These are phyloP conservation scores for Pichia deserticola DNA, from an alignment of 805 yeast species.

Conservation along the genomic window DNA sequence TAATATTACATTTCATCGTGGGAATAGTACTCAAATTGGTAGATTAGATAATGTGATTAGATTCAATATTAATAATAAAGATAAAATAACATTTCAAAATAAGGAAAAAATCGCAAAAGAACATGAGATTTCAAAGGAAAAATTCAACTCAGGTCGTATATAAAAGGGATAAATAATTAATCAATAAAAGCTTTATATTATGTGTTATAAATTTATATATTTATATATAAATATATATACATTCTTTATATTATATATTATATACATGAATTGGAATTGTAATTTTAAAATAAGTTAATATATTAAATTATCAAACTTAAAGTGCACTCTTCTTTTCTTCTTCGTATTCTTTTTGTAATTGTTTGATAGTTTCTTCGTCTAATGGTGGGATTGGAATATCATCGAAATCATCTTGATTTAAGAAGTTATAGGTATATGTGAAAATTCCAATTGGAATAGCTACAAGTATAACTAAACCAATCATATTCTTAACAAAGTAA, in stretches of 20 bases:
- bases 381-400: slow-evolving; percentile 95
- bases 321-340: slow-evolving; percentile 25
- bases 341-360: slow-evolving; percentile 68
- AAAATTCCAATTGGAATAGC: slow-evolving; percentile 68
- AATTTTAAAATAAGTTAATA: not conserved
- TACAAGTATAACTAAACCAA: slow-evolving; percentile 49
- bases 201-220: too few species aligned
- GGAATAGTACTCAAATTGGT: slow-evolving; percentile 1
- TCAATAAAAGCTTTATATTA: too few species aligned
- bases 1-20: slow-evolving; percentile 3
- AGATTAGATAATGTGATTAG: slow-evolving; percentile 7
- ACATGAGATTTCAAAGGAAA: not conserved
- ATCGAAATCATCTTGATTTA: slow-evolving; percentile 72
- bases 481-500: slow-evolving; percentile 69
- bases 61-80: slow-evolving; percentile 8
- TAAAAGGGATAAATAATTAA: not conserved
- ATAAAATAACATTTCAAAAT: slow-evolving; percentile 5
- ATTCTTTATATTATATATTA: not conserved
- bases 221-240: too few species aligned
- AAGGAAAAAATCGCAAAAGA: slow-evolving; percentile 1
- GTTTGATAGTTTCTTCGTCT: slow-evolving; percentile 64
- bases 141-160: not conserved
- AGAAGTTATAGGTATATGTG: slow-evolving; percentile 53
- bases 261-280: not conserved
- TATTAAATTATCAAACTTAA: not conserved